Evolutionary conservation across 768 basidiomycete species (phyloP).

Genomic region (Mycena floridula): DNA sequence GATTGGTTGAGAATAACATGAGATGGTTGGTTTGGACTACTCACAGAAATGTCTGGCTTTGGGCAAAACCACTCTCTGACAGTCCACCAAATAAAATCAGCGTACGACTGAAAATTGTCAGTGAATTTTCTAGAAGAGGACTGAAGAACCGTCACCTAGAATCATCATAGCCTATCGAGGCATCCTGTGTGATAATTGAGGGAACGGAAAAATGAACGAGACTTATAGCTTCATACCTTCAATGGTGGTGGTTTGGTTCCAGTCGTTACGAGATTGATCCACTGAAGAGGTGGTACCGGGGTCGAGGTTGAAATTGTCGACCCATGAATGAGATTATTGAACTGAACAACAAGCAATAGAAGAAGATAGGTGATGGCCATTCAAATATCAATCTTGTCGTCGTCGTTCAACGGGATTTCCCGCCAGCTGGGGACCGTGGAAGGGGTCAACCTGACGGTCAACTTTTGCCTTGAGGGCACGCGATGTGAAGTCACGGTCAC

Average conservation of each 20-base stretch:
- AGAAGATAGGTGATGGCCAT: not conserved
- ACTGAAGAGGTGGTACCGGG: constrained; percentile 61
- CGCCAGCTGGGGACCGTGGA: too few relatives aligned
- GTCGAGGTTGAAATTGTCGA: constrained; percentile 48
- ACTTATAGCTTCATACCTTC: too few relatives aligned
- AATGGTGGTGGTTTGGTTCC: constrained; percentile 57
- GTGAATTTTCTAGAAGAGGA: constrained; percentile 6
- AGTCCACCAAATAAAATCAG: constrained; percentile 75
- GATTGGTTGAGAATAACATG: constrained; percentile 1
- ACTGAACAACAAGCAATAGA: constrained; percentile 14
- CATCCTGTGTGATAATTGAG: too few relatives aligned
- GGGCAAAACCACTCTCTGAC: constrained; percentile 56
- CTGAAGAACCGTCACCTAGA: constrained; percentile 22
- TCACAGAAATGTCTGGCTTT: constrained; percentile 64
- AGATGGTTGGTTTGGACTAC: constrained; percentile 17
- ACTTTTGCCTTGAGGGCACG: too few relatives aligned
- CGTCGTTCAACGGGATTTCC: too few relatives aligned
- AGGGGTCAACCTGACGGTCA: too few relatives aligned
- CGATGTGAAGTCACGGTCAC: too few relatives aligned
- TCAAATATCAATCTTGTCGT: too few relatives aligned
- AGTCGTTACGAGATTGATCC: constrained; percentile 61
- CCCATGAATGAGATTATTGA: constrained; percentile 25
- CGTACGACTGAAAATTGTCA: constrained; percentile 37
- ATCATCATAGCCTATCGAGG: constrained; percentile 61
- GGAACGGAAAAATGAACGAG: too few relatives aligned